A percentile compares a stretch with the other conserved stretches of the same genome.
These are phyloP conservation scores for Mortierella sp. DNA, from an alignment of 371 early-diverging fungal species.

Conservation along the genomic window DNA sequence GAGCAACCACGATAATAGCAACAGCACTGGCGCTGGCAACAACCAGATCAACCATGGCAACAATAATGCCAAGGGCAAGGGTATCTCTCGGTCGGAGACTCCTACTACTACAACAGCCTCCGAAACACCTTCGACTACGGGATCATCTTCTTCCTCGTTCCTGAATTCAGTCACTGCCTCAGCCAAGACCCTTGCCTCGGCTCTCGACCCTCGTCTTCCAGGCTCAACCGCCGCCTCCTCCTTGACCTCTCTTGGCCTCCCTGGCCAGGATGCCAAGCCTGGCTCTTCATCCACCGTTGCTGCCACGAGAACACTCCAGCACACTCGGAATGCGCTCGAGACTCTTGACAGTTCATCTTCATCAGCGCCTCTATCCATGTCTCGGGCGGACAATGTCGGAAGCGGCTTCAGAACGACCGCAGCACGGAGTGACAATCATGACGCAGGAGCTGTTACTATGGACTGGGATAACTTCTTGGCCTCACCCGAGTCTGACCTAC, in stretches of 20 bases:
- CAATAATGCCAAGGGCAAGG: slow-evolving; percentile 8
- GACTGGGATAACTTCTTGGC: slow-evolving; percentile 47
- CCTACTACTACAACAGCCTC: no score
- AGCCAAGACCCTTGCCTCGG: slow-evolving; percentile 25
- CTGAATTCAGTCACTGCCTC: slow-evolving; percentile 18
- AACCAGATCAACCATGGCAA: no score
- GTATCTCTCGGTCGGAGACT: not conserved
- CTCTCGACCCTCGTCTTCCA: slow-evolving; percentile 36
- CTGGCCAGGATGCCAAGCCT: slow-evolving; percentile 13
- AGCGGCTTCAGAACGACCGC: no score
- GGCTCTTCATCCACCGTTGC: slow-evolving; percentile 8
- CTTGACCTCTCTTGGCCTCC: not conserved
- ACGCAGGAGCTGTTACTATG: slow-evolving; percentile 1
- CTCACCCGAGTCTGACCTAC: slow-evolving; percentile 32
- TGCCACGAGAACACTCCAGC: slow-evolving; percentile 28
- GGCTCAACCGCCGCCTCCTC: slow-evolving; percentile 1
- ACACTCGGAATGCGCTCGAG: slow-evolving; percentile 31
- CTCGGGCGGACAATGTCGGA: no score
- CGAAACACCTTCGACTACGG: slow-evolving; percentile 1
- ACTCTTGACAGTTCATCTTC: slow-evolving; percentile 12
- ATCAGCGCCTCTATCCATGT: no score
- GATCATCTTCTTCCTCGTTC: slow-evolving; percentile 12
- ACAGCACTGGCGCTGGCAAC: no score
- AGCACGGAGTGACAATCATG: no score
- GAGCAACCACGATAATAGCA: no score